Evolutionary conservation across 345 rosid genomes (phyloP).

Genomic region (Combretum micranthum): DNA sequence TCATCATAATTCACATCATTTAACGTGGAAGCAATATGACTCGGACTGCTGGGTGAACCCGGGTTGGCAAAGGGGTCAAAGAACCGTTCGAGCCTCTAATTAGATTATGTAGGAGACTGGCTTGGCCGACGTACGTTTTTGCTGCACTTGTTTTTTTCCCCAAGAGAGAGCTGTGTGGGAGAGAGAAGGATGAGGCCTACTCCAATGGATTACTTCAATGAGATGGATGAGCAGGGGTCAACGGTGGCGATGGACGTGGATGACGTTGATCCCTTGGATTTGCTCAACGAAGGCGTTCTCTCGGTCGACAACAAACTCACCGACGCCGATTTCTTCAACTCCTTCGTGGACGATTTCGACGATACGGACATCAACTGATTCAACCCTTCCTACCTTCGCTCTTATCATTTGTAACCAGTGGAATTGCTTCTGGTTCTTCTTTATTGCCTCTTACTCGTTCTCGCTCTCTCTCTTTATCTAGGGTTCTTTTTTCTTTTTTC

Average conservation of each 20-base stretch:
- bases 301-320: constrained; percentile 57
- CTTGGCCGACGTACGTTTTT: too few relatives aligned
- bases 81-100: too few relatives aligned
- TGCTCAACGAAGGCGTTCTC: constrained; percentile 55
- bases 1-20: too few relatives aligned
- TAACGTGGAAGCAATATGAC: too few relatives aligned
- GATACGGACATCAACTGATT: constrained; percentile 74
- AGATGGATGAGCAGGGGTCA: constrained; percentile 64
- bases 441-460: not conserved
- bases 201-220: constrained; percentile 63
- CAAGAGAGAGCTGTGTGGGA: not conserved
- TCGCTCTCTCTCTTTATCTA: too few relatives aligned
- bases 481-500: not conserved
- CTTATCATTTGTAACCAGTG: not conserved
- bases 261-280: constrained; percentile 68
- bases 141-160: too few relatives aligned
- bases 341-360: constrained; percentile 81
- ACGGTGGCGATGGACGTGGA: constrained; percentile 88
- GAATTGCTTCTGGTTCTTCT: not conserved
- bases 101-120: too few relatives aligned
- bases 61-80: too few relatives aligned
- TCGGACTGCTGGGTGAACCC: too few relatives aligned
- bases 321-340: constrained; percentile 90
- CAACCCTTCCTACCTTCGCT: not conserved
- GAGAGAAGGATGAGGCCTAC: constrained; percentile 49